phyloP scores from a whole-genome alignment of 2,329 filamentous ascomycete genomes.

The Xylaria sp. region DNA sequence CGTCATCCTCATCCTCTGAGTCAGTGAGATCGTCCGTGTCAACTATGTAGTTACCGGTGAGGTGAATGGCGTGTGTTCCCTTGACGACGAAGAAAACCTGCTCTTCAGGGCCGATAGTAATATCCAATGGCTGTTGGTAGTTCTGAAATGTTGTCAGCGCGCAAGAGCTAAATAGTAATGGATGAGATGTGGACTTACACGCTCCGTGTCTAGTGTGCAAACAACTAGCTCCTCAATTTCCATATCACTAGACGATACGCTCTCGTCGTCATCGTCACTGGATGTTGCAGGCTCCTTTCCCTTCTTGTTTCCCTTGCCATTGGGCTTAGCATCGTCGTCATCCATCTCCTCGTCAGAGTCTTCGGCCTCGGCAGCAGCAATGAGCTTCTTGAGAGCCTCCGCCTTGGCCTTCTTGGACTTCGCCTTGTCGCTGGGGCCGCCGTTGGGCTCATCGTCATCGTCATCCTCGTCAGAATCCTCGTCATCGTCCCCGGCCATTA shows the following conservation, averaged over 20 bases:
- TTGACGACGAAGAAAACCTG: slow-evolving; percentile 90
- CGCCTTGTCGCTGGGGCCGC: slow-evolving; percentile 88
- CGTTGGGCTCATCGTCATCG: slow-evolving; percentile 81
- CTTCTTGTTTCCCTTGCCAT: slow-evolving; percentile 72
- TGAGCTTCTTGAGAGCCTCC: slow-evolving; percentile 80
- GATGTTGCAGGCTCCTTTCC: slow-evolving; percentile 73
- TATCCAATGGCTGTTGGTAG: slow-evolving; percentile 94
- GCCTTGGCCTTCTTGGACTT: slow-evolving; percentile 90
- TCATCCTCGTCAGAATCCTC: slow-evolving; percentile 62
- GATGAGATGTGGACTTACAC: slow-evolving; percentile 66
- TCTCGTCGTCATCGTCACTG: slow-evolving; percentile 64
- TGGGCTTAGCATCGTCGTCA: slow-evolving; percentile 65
- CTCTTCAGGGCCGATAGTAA: slow-evolving; percentile 89
- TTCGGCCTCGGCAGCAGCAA: slow-evolving; percentile 72
- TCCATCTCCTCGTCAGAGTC: slow-evolving; percentile 76
- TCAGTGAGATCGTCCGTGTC: slow-evolving; percentile 71
- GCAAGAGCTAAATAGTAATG: slow-evolving; percentile 33
- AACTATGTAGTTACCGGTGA: slow-evolving; percentile 96
- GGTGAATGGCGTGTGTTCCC: slow-evolving; percentile 88
- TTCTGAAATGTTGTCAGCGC: slow-evolving; percentile 64
- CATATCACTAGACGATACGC: slow-evolving; percentile 64
- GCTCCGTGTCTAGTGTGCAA: slow-evolving; percentile 93
- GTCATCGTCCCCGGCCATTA: slow-evolving; percentile 61
- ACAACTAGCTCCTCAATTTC: slow-evolving; percentile 90
- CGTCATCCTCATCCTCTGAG: slow-evolving; percentile 70